Percentiles rank a stretch among this genome's conserved stretches.
Conservation (phyloP, 495 filamentous ascomycete species). For the Hypomontagnella monticulosa region DNA sequence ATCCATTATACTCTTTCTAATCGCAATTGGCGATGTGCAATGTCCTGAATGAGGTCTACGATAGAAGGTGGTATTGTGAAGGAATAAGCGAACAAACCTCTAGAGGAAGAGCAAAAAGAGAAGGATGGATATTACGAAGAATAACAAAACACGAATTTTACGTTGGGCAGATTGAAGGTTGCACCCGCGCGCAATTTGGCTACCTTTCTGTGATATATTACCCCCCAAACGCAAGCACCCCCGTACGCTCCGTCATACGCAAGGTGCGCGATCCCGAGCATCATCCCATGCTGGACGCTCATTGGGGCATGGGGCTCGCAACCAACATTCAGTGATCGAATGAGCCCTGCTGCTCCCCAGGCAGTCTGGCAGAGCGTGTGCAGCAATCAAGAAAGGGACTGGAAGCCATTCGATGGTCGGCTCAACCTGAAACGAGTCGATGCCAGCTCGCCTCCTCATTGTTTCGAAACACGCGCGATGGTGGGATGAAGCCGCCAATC, state of each 20-base stretch:
- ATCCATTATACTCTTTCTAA: slow-evolving; percentile 39
- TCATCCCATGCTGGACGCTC: slow-evolving; percentile 33
- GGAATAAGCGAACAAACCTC: slow-evolving; percentile 18
- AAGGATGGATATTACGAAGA: slow-evolving; percentile 12
- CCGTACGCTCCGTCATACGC: slow-evolving; percentile 28
- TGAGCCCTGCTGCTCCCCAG: slow-evolving; percentile 35
- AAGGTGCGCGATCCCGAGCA: slow-evolving; percentile 22
- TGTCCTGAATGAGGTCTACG: slow-evolving; percentile 15
- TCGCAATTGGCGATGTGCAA: slow-evolving; percentile 20
- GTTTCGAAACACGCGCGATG: slow-evolving; percentile 51
- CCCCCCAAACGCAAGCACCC: slow-evolving; percentile 31
- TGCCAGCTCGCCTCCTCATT: slow-evolving; percentile 44
- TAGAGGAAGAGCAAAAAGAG: slow-evolving; percentile 12
- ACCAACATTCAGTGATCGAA: slow-evolving; percentile 24
- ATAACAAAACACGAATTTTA: slow-evolving; percentile 30
- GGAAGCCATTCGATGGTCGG: slow-evolving; percentile 40
- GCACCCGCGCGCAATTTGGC: slow-evolving; percentile 35
- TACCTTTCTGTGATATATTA: slow-evolving; percentile 43
- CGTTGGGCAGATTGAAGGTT: slow-evolving; percentile 34
- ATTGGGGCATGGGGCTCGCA: slow-evolving; percentile 28
- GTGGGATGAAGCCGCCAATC: slow-evolving; percentile 47
- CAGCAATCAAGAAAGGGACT: slow-evolving; percentile 30
- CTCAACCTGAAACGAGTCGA: slow-evolving; percentile 50
- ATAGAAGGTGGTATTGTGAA: slow-evolving; percentile 16
- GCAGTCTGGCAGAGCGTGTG: slow-evolving; percentile 30